A percentile compares a stretch with the other conserved stretches of the same genome.
Evolutionary conservation across 371 early-diverging fungal species (phyloP).

Genomic region (Chytridium lagenaria): DNA sequence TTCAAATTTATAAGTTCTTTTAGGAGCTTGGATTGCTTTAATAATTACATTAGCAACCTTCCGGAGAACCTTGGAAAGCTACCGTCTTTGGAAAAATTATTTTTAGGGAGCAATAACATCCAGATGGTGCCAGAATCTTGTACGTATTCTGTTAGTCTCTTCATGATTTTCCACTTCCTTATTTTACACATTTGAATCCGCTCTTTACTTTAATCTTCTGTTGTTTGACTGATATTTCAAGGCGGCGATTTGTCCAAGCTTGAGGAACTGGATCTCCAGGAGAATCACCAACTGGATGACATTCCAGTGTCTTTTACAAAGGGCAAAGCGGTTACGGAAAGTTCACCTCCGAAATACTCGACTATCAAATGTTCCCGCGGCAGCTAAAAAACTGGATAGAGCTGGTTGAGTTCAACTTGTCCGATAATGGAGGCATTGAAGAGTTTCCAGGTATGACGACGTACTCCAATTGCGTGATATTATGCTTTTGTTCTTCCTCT

Average conservation of each 20-base stretch:
- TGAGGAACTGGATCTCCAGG: constrained; percentile 50
- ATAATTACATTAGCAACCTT: constrained; percentile 59
- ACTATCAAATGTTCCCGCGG: constrained; percentile 39
- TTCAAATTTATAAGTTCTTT: constrained; percentile 39
- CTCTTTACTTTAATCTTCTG: no score
- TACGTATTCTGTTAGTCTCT: background rate
- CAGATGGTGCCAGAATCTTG: constrained; percentile 38
- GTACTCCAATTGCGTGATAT: background rate
- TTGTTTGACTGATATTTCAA: no score
- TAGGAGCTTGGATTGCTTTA: constrained; percentile 55
- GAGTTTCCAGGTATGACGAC: constrained; percentile 44
- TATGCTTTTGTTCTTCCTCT: no score
- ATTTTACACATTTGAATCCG: no score
- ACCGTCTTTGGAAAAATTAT: constrained; percentile 45
- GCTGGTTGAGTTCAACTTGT: constrained; percentile 47
- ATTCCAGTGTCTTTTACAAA: constrained; percentile 41
- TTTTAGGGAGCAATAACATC: constrained; percentile 40
- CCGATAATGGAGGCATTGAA: constrained; percentile 52
- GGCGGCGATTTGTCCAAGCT: constrained; percentile 45
- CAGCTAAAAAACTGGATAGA: constrained; percentile 43
- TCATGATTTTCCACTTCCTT: background rate
- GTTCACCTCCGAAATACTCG: constrained; percentile 47
- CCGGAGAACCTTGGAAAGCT: constrained; percentile 68
- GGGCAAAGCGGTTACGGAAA: constrained; percentile 31
- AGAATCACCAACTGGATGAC: constrained; percentile 49